Evolutionary conservation across 306 rosid genomes (phyloP).

Genomic region (Pterocarpus santalinus): DNA sequence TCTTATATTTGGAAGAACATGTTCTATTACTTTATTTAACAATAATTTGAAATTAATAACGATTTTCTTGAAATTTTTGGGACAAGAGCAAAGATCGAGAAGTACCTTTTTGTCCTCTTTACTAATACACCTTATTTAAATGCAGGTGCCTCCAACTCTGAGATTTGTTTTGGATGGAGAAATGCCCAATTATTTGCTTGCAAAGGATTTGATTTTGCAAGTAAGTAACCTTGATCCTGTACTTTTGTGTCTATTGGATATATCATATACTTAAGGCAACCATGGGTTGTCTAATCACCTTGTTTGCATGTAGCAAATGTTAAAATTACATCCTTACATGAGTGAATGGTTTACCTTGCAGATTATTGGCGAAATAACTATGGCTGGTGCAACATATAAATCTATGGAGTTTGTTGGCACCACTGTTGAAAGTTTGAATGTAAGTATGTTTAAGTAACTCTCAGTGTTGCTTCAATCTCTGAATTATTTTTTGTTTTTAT

Average conservation of each 20-base stretch:
- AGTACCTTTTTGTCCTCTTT: slow-evolving; percentile 37
- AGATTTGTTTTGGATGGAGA: slow-evolving; percentile 93
- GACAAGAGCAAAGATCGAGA: background rate
- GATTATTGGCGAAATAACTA: slow-evolving; percentile 93
- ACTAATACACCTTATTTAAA: slow-evolving; percentile 14
- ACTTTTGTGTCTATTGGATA: slow-evolving; percentile 11
- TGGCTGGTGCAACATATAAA: slow-evolving; percentile 95
- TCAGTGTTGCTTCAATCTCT: slow-evolving; percentile 20
- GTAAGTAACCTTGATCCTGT: slow-evolving; percentile 53
- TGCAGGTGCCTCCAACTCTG: slow-evolving; percentile 92
- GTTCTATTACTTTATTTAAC: background rate
- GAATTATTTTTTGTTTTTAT: background rate
- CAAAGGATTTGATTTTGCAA: slow-evolving; percentile 94
- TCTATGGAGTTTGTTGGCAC: slow-evolving; percentile 95
- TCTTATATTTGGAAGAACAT: background rate
- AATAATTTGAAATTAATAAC: background rate
- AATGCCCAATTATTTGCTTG: slow-evolving; percentile 93
- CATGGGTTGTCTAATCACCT: slow-evolving; percentile 20
- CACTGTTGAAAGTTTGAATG: slow-evolving; percentile 86
- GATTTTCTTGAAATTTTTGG: slow-evolving; percentile 11
- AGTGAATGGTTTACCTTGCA: slow-evolving; percentile 32
- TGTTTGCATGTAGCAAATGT: slow-evolving; percentile 28
- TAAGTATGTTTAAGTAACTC: slow-evolving; percentile 43
- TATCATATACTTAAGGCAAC: slow-evolving; percentile 1
- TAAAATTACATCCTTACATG: slow-evolving; percentile 22